Evolutionary conservation across 179 eudicot species (phyloP).

Genomic region (Heliamphora pulchella): DNA sequence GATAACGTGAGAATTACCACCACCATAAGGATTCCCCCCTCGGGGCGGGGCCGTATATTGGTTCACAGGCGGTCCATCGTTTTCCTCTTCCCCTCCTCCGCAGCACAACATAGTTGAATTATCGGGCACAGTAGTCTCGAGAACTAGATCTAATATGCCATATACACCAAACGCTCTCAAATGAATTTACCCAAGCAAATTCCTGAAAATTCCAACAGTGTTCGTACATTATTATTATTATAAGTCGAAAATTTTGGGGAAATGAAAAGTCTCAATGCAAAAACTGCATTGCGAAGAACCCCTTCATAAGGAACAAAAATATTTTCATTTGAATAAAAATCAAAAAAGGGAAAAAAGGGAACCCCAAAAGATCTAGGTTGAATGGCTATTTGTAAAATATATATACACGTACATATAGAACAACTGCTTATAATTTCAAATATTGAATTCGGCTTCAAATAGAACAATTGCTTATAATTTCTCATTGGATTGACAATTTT

Average conservation of each 20-base stretch:
- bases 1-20: slow-evolving; percentile 18
- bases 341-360: not conserved
- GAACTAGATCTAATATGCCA: slow-evolving; percentile 5
- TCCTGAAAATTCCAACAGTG: slow-evolving; percentile 12
- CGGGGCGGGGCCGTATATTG: slow-evolving; percentile 64
- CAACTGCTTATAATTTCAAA: too few species aligned
- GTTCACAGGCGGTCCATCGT: slow-evolving; percentile 53
- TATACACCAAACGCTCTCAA: not conserved
- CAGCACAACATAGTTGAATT: slow-evolving; percentile 75
- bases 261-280: not conserved
- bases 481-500: not conserved
- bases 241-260: not conserved
- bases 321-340: not conserved
- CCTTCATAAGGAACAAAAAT: not conserved
- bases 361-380: not conserved
- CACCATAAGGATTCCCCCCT: slow-evolving; percentile 53
- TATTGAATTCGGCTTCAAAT: not conserved
- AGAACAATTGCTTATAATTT: not conserved
- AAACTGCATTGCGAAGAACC: not conserved
- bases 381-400: not conserved
- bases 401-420: too few species aligned
- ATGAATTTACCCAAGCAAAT: not conserved
- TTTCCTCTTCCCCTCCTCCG: slow-evolving; percentile 81
- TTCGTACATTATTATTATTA: not conserved
- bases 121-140: slow-evolving; percentile 23